Evolutionary conservation across 2,329 filamentous ascomycete genomes (phyloP).

Genomic region (Penicillium sp.): DNA sequence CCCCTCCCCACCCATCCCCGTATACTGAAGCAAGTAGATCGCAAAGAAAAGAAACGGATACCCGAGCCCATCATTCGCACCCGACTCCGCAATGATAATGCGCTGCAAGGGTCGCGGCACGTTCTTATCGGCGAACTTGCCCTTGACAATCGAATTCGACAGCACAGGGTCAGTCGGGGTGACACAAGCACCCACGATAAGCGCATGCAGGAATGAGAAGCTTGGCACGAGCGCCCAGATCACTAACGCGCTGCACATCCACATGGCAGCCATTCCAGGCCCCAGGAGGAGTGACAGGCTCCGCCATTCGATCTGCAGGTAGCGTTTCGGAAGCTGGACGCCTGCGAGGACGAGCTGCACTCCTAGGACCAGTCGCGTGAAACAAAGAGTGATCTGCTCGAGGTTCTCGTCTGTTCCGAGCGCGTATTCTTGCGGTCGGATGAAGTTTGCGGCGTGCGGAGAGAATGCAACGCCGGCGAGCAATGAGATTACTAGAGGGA

Average conservation of each 20-base stretch:
- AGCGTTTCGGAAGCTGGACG: conserved; percentile 83
- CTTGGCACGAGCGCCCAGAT: conserved; percentile 77
- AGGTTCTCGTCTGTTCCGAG: conserved; percentile 61
- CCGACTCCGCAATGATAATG: conserved; percentile 81
- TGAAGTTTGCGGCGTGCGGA: conserved; percentile 75
- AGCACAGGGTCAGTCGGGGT: conserved; percentile 89
- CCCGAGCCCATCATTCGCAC: conserved; percentile 85
- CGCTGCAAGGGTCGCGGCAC: conserved; percentile 81
- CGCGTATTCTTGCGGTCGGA: conserved; percentile 78
- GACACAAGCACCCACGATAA: conserved; percentile 83
- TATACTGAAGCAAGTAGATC: conserved; percentile 80
- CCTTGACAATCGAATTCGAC: conserved; percentile 89
- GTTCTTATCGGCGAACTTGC: conserved; percentile 90
- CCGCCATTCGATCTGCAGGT: conserved; percentile 79
- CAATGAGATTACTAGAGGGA: conserved; percentile 74
- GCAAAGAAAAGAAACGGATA: conserved; percentile 89
- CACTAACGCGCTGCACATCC: conserved; percentile 78
- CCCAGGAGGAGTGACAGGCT: conserved; percentile 75
- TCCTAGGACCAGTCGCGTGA: conserved; percentile 83
- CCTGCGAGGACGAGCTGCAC: conserved; percentile 90
- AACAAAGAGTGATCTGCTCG: conserved; percentile 77
- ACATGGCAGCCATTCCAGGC: conserved; percentile 86
- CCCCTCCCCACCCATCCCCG: conserved; percentile 61
- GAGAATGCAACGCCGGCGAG: conserved; percentile 79
- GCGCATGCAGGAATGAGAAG: conserved; percentile 74